Conservation (phyloP, 192 early-diverging fungal genomes). For the Gryganskiella cystojenkinii region DNA sequence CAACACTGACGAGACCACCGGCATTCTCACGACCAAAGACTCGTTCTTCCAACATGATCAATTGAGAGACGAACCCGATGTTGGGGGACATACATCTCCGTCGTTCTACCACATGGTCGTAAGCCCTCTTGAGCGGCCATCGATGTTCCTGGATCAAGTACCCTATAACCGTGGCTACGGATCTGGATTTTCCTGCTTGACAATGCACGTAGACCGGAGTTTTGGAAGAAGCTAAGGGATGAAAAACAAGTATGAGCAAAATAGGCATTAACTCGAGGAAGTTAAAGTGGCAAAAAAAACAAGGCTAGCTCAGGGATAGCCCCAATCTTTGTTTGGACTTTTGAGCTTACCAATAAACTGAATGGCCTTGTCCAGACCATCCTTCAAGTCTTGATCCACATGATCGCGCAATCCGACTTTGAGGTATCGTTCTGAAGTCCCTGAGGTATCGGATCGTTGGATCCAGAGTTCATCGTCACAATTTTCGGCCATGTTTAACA, state of each 20-base stretch:
- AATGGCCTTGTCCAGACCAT: slow-evolving; percentile 68
- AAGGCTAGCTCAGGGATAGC: background rate
- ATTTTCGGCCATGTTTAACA: slow-evolving; percentile 83
- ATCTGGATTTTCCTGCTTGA: slow-evolving; percentile 78
- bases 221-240: slow-evolving; percentile 47
- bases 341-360: slow-evolving; percentile 70
- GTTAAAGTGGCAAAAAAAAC: slow-evolving; percentile 11
- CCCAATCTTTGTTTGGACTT: background rate
- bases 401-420: slow-evolving; percentile 69
- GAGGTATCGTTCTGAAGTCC: slow-evolving; percentile 34
- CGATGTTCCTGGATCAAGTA: slow-evolving; percentile 69
- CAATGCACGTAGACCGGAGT: slow-evolving; percentile 79
- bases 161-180: slow-evolving; percentile 74
- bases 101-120: slow-evolving; percentile 71
- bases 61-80: slow-evolving; percentile 79
- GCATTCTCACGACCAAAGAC: slow-evolving; percentile 56
- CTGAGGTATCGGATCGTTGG: slow-evolving; percentile 32
- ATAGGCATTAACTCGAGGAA: background rate
- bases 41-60: slow-evolving; percentile 73
- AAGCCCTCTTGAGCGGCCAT: slow-evolving; percentile 73
- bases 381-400: slow-evolving; percentile 76
- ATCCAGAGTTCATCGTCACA: slow-evolving; percentile 60
- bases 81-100: slow-evolving; percentile 78
- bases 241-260: background rate
- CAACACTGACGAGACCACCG: slow-evolving; percentile 27